phyloP scores from a whole-genome alignment of 163 green algal genomes.

The Prototheca wickerhamii region DNA sequence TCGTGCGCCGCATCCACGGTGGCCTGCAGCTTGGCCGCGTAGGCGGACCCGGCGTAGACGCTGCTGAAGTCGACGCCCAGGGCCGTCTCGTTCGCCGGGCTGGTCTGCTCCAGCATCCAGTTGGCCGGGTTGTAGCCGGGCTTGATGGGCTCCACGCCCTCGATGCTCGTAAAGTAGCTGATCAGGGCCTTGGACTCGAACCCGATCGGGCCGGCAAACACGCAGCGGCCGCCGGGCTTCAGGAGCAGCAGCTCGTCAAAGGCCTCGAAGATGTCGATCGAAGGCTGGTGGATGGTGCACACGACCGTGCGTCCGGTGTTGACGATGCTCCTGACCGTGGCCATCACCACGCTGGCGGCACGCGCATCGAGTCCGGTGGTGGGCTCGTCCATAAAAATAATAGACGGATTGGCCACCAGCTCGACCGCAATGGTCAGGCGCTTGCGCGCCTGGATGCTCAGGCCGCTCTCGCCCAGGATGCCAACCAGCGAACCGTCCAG shows the following conservation, averaged over 20 bases:
- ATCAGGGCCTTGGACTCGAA: constrained; percentile 41
- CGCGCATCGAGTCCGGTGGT: constrained; percentile 66
- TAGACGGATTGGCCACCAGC: constrained; percentile 56
- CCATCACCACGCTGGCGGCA: constrained; percentile 74
- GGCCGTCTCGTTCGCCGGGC: constrained; percentile 19
- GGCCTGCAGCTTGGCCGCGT: neutral
- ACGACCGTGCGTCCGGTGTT: constrained; percentile 54
- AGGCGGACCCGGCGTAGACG: constrained; percentile 13
- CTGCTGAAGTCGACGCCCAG: constrained; percentile 38
- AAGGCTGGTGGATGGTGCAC: constrained; percentile 40
- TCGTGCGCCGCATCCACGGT: neutral
- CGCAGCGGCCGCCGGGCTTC: constrained; percentile 48
- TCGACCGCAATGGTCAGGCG: constrained; percentile 59
- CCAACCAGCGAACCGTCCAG: constrained; percentile 33
- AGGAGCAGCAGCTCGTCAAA: constrained; percentile 71
- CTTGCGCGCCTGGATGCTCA: constrained; percentile 56
- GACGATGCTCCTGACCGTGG: constrained; percentile 24
- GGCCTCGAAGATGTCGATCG: constrained; percentile 50
- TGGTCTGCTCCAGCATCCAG: constrained; percentile 44
- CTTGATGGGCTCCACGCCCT: constrained; percentile 27
- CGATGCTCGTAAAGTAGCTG: constrained; percentile 50
- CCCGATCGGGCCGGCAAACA: constrained; percentile 60
- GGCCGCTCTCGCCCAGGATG: constrained; percentile 22
- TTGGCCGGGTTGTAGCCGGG: constrained; percentile 17
- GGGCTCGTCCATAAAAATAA: constrained; percentile 48